These are phyloP conservation scores for Zopfia rhizophila DNA, from an alignment of 2,329 filamentous ascomycete species.

Conservation along the genomic window DNA sequence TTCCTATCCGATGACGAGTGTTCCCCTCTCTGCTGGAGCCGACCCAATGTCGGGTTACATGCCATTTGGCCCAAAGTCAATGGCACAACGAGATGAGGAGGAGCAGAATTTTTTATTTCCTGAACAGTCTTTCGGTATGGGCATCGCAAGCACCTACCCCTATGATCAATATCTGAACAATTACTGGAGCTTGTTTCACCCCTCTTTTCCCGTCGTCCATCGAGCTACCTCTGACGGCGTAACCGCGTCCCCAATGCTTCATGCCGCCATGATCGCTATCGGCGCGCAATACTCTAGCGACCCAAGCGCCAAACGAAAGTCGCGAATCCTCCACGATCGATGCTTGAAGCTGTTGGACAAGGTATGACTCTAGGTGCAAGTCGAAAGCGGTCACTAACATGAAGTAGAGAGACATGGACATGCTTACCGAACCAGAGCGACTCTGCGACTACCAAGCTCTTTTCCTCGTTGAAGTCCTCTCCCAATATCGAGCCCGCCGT, in stretches of 20 bases:
- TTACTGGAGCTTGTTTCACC: slow-evolving; percentile 59
- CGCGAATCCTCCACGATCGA: slow-evolving; percentile 52
- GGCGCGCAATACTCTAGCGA: slow-evolving; percentile 54
- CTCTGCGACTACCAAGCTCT: slow-evolving; percentile 57
- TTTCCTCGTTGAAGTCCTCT: slow-evolving; percentile 55
- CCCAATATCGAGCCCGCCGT: slow-evolving; percentile 55
- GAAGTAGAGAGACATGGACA: slow-evolving; percentile 37
- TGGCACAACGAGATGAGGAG: slow-evolving; percentile 49
- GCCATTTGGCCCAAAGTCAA: slow-evolving; percentile 42
- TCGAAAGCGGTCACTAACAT: slow-evolving; percentile 24
- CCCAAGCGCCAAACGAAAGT: slow-evolving; percentile 45
- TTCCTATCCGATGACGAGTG: slow-evolving; percentile 38
- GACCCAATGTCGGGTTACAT: slow-evolving; percentile 37
- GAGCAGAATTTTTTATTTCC: slow-evolving; percentile 48
- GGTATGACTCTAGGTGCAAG: slow-evolving; percentile 27
- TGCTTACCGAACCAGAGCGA: slow-evolving; percentile 38
- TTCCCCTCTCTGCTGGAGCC: slow-evolving; percentile 29
- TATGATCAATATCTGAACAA: slow-evolving; percentile 55
- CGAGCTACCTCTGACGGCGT: slow-evolving; percentile 50
- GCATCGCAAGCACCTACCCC: slow-evolving; percentile 41
- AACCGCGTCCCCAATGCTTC: slow-evolving; percentile 55
- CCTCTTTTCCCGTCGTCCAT: slow-evolving; percentile 57
- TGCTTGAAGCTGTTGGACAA: slow-evolving; percentile 54
- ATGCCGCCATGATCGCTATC: slow-evolving; percentile 56
- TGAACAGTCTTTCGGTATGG: slow-evolving; percentile 51